Base-by-base conservation (phyloP, 768 basidiomycete genomes). In the Auriscalpium orientale region DNA sequence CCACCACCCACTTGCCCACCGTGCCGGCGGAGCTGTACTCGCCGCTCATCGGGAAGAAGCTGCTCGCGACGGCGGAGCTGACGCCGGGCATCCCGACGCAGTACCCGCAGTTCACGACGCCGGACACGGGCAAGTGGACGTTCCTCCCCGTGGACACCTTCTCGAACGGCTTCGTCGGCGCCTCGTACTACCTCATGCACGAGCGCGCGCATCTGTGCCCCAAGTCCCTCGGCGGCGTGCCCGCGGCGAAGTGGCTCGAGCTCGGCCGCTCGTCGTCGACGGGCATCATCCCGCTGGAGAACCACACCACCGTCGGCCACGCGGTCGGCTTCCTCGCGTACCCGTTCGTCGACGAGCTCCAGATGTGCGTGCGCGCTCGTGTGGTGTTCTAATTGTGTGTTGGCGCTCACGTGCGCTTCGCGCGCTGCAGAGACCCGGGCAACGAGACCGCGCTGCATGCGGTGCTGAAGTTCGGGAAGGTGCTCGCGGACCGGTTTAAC, bases 271-370 rank as follows among this genome's bases (percentile, higher is more conserved):
- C 71, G 20, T 77, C 79, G 63, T 79, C 79, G 60, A 71, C 72
- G 20, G 79, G 74, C 4, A 65, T 82, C 62, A 66, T 83, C 7
- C 75, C 78, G 1, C 71, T 82, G 4, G 76, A 80, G 61, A 65
- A 65, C 6, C 69, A 70, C 33, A 79, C 76, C 53, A 72, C 67
- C 18, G 71, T 82, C 36, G 82, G 80, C 11, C 85, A 87, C 61
- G 85, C 87, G 64, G 80, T 83, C 36, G 85, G 85, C 8, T 87
- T 85, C 66, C 67, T 86, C 60, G 83, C 82, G 67, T 83, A 78
- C 61, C 83, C 86, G 0, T 86, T 86, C 64, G 70, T 79, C 47
- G 76, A 82, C 53, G 86, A 88, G 63, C 66, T 85, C 15, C 61
- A 62, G 12, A 61, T 85, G 84, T 85, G 60, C 48, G 81, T 75